phyloP scores from a whole-genome alignment of 1,284 basidiomycete species.

The Sanghuangporus weigelae region DNA sequence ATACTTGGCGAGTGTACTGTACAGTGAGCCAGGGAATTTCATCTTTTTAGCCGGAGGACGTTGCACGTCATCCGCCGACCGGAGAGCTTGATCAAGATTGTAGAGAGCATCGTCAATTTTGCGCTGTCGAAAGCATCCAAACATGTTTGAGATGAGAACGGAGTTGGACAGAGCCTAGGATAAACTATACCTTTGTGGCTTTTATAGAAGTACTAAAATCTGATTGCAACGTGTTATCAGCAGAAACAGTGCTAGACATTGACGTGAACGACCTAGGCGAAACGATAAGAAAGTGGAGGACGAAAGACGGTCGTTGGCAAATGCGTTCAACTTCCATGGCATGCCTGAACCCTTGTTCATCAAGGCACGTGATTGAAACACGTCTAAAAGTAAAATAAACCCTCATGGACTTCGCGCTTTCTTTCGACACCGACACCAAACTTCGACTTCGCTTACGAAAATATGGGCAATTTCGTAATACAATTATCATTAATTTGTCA shows the following conservation, averaged over 20 bases:
- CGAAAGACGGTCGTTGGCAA: neutral
- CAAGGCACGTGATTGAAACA: neutral
- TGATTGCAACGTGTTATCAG: neutral
- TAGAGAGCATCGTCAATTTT: constrained; percentile 72
- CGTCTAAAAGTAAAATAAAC: neutral
- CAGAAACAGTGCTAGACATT: neutral
- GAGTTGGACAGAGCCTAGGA: neutral
- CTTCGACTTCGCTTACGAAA: neutral
- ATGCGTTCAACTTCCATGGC: neutral
- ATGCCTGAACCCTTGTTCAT: neutral
- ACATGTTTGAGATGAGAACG: neutral
- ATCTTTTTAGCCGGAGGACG: constrained; percentile 22
- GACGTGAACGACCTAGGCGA: constrained; percentile 2
- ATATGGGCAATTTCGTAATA: neutral
- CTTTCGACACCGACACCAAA: neutral
- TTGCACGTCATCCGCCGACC: constrained; percentile 38
- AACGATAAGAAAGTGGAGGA: neutral
- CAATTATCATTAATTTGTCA: neutral
- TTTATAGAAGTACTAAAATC: neutral
- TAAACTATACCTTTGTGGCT: constrained; percentile 26
- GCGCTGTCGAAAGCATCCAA: constrained; percentile 36
- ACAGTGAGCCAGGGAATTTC: constrained; percentile 40
- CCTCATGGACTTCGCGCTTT: neutral
- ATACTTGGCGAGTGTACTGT: constrained; percentile 71
- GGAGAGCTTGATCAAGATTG: constrained; percentile 38